These are phyloP conservation scores for Cryptococcus sp. DNA, from an alignment of 1,284 basidiomycete genomes.

Conservation along the genomic window DNA sequence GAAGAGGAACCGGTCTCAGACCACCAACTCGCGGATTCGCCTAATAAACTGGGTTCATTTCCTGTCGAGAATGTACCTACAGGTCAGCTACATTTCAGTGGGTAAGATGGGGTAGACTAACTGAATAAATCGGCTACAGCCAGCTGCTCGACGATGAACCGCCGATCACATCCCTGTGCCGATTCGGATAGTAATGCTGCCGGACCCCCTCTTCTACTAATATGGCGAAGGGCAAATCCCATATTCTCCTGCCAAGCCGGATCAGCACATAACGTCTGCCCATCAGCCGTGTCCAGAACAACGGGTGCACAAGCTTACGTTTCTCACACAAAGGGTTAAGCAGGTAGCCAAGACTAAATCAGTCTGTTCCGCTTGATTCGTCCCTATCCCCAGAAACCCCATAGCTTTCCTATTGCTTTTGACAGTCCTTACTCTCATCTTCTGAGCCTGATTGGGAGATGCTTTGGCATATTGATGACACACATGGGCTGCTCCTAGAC, in stretches of 20 bases:
- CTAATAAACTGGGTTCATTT: constrained; percentile 14
- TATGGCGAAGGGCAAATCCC: constrained; percentile 13
- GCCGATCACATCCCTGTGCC: constrained; percentile 9
- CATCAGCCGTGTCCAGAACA: too few relatives aligned
- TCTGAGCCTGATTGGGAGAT: not conserved
- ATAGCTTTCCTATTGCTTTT: constrained; percentile 8
- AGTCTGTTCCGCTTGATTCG: not conserved
- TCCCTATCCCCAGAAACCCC: constrained; percentile 7
- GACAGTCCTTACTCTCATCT: constrained; percentile 2
- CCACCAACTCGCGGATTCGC: constrained; percentile 14
- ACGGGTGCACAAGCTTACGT: constrained; percentile 3
- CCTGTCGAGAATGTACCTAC: constrained; percentile 15
- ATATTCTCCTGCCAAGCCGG: constrained; percentile 11
- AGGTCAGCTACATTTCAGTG: not conserved
- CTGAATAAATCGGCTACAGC: constrained; percentile 16
- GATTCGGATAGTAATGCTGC: constrained; percentile 4
- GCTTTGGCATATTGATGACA: constrained; percentile 6
- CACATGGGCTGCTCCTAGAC: constrained; percentile 13
- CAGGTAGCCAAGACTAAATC: constrained; percentile 12
- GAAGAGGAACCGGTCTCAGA: constrained; percentile 4
- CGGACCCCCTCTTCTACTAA: constrained; percentile 13
- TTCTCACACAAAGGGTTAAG: constrained; percentile 10
- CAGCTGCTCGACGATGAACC: constrained; percentile 18
- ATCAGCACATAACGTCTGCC: constrained; percentile 6
- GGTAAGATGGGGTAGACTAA: not conserved